Evolutionary conservation across 306 rosid genomes (phyloP), one percentile per base, ranked within the genome.

Genomic region (Arachis stenosperma): DNA sequence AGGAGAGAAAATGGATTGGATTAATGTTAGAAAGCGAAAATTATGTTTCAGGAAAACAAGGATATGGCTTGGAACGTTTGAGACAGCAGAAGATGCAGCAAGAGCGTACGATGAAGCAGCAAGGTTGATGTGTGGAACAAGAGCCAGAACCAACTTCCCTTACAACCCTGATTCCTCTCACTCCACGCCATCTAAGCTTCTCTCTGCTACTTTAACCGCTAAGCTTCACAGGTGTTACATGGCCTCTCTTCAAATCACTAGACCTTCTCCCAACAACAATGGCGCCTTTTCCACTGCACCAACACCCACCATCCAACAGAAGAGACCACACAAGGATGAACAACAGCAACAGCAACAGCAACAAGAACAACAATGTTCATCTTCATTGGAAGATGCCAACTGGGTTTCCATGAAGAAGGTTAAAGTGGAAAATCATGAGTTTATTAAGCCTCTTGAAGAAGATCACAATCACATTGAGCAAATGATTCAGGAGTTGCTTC

Each of bases 71-170:
- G 98, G 98, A 3, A 94, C 98, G 0, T 94, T 94, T 59, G 98
- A 91, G 76, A 94, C 98, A 0, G 97, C 97, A 0, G 98, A 94
- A 13, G 97, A 94, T 76, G 98, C 98, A 0, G 98, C 98, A 0
- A 76, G 89, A 44, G 98, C 98, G 1, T 94, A 94, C 15, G 98
- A 94, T 46, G 98, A 91, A 71, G 98, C 97, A 8, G 97, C 98
- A 1, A 86, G 98, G 72, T 84, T 94, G 36, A 94, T 94, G 98
- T 86, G 97, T 36, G 97, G 98, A 0, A 83, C 89, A 0, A 94
- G 96, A 46, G 93, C 98, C 0, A 79, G 96, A 44, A 94, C 98
- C 11, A 94, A 94, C 71, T 94, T 91, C 83, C 92, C 97, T 61
- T 91, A 84, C 73, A 88, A 89, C 81, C 97, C 97, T 6, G 86